Base-by-base conservation (phyloP, 208 protist species). In the Crithidia brevicula region DNA sequence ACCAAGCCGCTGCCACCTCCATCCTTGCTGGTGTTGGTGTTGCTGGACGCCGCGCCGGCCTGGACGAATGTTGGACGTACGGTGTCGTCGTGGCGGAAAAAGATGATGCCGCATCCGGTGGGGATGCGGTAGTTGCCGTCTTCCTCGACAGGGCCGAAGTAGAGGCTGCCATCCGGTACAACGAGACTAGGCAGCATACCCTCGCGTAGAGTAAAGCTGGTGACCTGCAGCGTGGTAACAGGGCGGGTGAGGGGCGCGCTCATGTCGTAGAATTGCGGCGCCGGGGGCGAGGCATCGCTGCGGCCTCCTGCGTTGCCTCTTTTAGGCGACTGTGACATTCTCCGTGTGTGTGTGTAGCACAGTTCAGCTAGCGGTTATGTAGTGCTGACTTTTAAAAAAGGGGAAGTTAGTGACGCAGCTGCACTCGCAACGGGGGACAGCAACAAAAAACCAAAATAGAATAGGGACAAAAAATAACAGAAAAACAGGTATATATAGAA, bases 131-230 rank as follows among this genome's bases (percentile, higher is more conserved):
- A 77, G 20, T 74, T 38, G 16, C 72, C 54, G 20, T 88, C 73
- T 23, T 86, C 72, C 18, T 77, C 62, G 10, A 92, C 28, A 30
- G 88, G 81, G 22, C 91, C 91, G 64, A 88, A 96, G 72, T 96
- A 96, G 20, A 86, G 46, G 27, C 82, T 90, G 40, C 87, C 83
- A 51, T 93, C 83, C 0, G 75, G 53, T 33, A 85, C 79, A 15
- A 84, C 38, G 31, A 86, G 77, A 15, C 67, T 57, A 3, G 86
- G 75, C 43, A 31, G 40, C 51, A 60, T 61, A 7, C 56, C 64
- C 38, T 76, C 73, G 23, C 64, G 67, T 27, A 81, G 79, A 8
- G 74, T 80, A 51, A 94, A 95, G 2, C 74, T 52, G 9, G 61
- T 63, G 1, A 96, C 79, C 57, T 96, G 86, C 30, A 81, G 67